Percentiles rank a stretch among this genome's conserved stretches.
These are phyloP conservation scores for Acanthamoeba royreba DNA, from an alignment of 208 protist species.

Conservation along the genomic window DNA sequence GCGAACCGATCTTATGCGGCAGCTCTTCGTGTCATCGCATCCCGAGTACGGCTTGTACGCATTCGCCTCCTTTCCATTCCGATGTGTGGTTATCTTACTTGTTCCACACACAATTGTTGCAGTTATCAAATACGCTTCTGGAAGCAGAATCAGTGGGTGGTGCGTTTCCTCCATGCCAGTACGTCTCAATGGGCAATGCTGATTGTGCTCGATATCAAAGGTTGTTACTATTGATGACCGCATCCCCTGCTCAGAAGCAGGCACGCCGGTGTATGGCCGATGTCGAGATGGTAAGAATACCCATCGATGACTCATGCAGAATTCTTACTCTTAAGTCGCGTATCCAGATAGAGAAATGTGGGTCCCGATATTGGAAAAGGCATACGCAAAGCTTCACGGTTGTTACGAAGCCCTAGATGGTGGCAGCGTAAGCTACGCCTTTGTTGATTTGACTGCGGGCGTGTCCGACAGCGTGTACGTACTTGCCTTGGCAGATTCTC, in stretches of 20 bases:
- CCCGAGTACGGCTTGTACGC: background rate
- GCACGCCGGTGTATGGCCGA: background rate
- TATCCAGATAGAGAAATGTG: slow-evolving; percentile 37
- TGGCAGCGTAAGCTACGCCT: background rate
- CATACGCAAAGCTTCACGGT: slow-evolving; percentile 63
- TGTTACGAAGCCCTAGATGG: slow-evolving; percentile 33
- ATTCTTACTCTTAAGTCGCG: background rate
- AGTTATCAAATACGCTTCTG: background rate
- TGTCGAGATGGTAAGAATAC: background rate
- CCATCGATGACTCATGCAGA: background rate
- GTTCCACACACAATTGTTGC: background rate
- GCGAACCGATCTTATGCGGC: background rate
- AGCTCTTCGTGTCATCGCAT: background rate
- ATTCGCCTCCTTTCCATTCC: background rate
- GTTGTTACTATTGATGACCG: slow-evolving; percentile 33
- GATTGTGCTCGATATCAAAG: background rate
- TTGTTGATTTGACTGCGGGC: slow-evolving; percentile 49
- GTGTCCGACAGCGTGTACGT: slow-evolving; percentile 19
- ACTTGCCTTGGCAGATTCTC: background rate
- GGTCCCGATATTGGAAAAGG: slow-evolving; percentile 64
- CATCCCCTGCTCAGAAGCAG: background rate
- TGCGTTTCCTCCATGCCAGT: background rate
- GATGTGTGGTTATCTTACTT: no score
- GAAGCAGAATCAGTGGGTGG: background rate
- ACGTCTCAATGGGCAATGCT: background rate